These are phyloP conservation scores for Pterocarpus macrocarpus DNA, from an alignment of 306 rosid genomes.

Conservation along the genomic window DNA sequence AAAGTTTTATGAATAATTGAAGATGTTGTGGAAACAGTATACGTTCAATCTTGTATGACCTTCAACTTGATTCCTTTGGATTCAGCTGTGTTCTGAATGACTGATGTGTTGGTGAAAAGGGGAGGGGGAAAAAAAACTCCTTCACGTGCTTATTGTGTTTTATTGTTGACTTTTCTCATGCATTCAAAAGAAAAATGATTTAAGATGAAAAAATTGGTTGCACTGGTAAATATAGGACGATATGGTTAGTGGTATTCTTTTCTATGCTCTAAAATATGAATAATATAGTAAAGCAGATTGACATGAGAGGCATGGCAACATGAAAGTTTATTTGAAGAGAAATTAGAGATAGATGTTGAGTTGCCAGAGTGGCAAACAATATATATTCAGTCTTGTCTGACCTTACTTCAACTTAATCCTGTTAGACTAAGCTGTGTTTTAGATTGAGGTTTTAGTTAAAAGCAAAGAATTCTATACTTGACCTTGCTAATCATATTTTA, in stretches of 20 bases:
- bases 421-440: slow-evolving; percentile 5
- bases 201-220: neutral
- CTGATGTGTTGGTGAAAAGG: too few relatives aligned
- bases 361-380: neutral
- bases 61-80: neutral
- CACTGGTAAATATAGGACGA: neutral
- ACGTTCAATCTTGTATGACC: neutral
- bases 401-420: slow-evolving; percentile 13
- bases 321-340: neutral
- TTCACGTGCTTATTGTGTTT: neutral
- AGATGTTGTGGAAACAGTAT: neutral
- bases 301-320: neutral
- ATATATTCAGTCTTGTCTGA: neutral
- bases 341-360: neutral
- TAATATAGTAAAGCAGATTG: neutral
- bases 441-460: neutral
- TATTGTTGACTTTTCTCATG: neutral
- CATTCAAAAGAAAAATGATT: neutral
- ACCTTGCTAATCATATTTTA: neutral
- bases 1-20: neutral
- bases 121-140: neutral
- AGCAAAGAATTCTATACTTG: neutral
- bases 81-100: too few relatives aligned
- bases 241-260: slow-evolving; percentile 21
- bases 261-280: neutral